Evolutionary conservation across 1,139 yeast species (phyloP).

Genomic region (Protomyces inundatus): DNA sequence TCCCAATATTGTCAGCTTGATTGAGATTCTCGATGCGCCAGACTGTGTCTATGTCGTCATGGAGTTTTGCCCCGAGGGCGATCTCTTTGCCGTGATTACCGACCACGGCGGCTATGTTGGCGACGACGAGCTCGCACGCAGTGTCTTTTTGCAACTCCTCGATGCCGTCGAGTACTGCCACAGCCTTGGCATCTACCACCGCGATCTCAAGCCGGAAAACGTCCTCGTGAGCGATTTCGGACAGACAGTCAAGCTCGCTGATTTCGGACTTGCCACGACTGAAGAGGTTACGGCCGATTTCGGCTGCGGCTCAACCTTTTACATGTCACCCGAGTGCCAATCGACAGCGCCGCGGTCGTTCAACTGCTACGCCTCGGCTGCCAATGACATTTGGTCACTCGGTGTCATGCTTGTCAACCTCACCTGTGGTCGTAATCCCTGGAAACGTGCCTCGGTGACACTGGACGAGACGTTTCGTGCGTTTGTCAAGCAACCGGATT

Average conservation of each 20-base stretch:
- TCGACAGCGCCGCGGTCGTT: slow-evolving; percentile 19
- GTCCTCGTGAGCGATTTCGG: slow-evolving; percentile 63
- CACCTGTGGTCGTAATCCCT: slow-evolving; percentile 80
- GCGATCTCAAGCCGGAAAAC: slow-evolving; percentile 90
- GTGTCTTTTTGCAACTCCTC: slow-evolving; percentile 67
- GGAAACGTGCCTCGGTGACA: slow-evolving; percentile 70
- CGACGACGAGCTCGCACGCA: slow-evolving; percentile 55
- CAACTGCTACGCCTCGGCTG: slow-evolving; percentile 46
- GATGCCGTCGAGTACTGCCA: slow-evolving; percentile 71
- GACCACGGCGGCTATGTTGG: slow-evolving; percentile 55
- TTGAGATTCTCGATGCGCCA: slow-evolving; percentile 53
- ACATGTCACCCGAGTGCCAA: slow-evolving; percentile 67
- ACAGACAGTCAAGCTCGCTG: slow-evolving; percentile 60
- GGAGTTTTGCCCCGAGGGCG: slow-evolving; percentile 82
- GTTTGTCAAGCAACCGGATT: slow-evolving; percentile 47
- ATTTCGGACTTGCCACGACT: slow-evolving; percentile 77
- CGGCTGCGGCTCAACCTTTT: slow-evolving; percentile 81
- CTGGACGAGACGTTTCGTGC: slow-evolving; percentile 56
- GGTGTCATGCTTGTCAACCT: slow-evolving; percentile 76
- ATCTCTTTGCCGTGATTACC: slow-evolving; percentile 66
- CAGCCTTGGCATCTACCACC: slow-evolving; percentile 63
- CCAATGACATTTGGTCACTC: slow-evolving; percentile 85
- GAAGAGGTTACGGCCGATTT: slow-evolving; percentile 59
- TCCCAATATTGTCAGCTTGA: slow-evolving; percentile 69
- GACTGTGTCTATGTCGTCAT: slow-evolving; percentile 57